A percentile compares a stretch with the other conserved stretches of the same genome.
Conservation (phyloP, 2,329 filamentous ascomycete genomes). For the Pyrenophora graminea region DNA sequence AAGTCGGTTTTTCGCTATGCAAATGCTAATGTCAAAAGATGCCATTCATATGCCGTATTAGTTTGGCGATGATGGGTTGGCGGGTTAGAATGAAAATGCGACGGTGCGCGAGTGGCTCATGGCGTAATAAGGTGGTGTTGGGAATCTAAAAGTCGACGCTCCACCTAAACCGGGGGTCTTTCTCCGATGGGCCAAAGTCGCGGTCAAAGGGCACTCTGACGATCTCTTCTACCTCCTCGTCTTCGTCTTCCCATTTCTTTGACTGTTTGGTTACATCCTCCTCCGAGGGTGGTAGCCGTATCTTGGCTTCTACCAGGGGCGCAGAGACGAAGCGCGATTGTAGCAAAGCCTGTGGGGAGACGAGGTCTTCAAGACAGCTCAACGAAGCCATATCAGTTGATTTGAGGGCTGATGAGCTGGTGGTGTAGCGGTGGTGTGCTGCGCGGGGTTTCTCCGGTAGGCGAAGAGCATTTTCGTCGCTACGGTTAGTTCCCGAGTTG, state of each 20-base stretch:
- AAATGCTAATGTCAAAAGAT: slow-evolving; percentile 1
- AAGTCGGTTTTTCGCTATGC: neutral
- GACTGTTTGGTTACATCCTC: slow-evolving; percentile 30
- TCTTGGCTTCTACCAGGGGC: slow-evolving; percentile 45
- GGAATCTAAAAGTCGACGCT: slow-evolving; percentile 48
- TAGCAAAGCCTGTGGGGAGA: slow-evolving; percentile 40
- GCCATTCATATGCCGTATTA: neutral
- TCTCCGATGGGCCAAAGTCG: slow-evolving; percentile 35
- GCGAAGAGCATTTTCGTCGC: slow-evolving; percentile 23
- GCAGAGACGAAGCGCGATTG: slow-evolving; percentile 45
- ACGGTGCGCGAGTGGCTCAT: neutral
- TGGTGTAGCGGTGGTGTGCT: slow-evolving; percentile 20
- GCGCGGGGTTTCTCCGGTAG: slow-evolving; percentile 18
- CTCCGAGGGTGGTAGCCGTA: slow-evolving; percentile 42
- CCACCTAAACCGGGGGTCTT: slow-evolving; percentile 48
- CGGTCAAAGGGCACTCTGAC: slow-evolving; percentile 39
- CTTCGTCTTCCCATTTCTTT: slow-evolving; percentile 22
- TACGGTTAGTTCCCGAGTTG: slow-evolving; percentile 24
- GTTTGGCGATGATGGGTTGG: neutral
- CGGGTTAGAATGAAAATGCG: neutral
- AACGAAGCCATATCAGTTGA: slow-evolving; percentile 46
- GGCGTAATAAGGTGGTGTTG: neutral
- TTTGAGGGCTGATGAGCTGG: slow-evolving; percentile 31
- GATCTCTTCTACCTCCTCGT: slow-evolving; percentile 24
- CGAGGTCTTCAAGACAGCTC: slow-evolving; percentile 46